Evolutionary conservation across 306 rosid genomes (phyloP).

Genomic region (Medicago arabica): DNA sequence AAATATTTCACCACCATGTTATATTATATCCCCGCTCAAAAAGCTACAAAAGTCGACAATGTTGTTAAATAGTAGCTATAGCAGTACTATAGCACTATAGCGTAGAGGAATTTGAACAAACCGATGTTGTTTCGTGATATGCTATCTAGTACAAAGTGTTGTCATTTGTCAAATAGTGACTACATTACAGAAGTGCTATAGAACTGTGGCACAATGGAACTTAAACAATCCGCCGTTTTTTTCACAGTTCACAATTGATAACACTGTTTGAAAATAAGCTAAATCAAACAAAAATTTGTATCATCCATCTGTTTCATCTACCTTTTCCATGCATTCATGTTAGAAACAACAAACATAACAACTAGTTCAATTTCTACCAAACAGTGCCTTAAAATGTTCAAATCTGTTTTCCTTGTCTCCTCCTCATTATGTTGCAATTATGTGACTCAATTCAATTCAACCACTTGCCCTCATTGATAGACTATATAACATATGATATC

Average conservation of each 20-base stretch:
- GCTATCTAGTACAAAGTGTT: no score
- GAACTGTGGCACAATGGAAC: no score
- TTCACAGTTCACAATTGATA: not conserved
- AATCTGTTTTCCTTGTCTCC: not conserved
- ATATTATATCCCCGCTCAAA: not conserved
- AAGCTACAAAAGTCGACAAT: not conserved
- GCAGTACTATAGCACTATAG: not conserved
- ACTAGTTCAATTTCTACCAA: slow-evolving; percentile 12
- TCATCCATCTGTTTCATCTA: not conserved
- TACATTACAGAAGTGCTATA: no score
- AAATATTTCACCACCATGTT: not conserved
- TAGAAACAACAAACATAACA: slow-evolving; percentile 16
- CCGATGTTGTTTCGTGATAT: not conserved
- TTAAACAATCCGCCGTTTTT: no score
- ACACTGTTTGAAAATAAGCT: not conserved
- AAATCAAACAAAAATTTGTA: not conserved
- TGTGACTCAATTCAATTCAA: slow-evolving; percentile 10
- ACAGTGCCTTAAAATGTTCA: not conserved
- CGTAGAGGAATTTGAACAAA: no score
- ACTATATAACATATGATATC: not conserved
- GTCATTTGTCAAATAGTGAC: no score
- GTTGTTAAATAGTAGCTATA: not conserved
- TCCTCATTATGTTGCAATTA: not conserved
- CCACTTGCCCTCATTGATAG: not conserved
- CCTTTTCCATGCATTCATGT: not conserved